Evolutionary conservation across 208 protist genomes (phyloP).

Genomic region (Tritrichomonas foetus): DNA sequence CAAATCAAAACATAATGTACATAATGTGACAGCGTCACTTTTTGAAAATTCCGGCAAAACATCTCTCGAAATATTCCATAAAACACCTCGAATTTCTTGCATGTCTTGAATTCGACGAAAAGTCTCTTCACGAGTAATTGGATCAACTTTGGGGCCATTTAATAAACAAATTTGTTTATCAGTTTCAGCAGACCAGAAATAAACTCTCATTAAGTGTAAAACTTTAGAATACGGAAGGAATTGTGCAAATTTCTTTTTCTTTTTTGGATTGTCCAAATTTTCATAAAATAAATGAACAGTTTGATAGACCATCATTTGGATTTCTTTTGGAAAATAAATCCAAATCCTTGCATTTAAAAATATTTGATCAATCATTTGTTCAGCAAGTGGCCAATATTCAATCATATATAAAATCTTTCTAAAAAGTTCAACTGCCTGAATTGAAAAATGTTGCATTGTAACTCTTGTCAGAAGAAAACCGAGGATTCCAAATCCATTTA

Average conservation of each 20-base stretch:
- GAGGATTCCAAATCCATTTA: neutral
- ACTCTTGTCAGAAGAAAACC: neutral
- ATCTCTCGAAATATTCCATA: neutral
- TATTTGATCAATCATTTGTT: neutral
- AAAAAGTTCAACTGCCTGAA: neutral
- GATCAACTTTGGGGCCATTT: neutral
- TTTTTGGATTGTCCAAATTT: neutral
- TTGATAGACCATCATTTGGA: neutral
- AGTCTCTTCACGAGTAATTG: neutral
- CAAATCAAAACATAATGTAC: neutral
- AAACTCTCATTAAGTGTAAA: neutral
- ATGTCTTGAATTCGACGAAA: neutral
- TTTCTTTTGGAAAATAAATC: neutral
- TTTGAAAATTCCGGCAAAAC: neutral
- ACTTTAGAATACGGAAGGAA: neutral
- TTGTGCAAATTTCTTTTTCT: neutral
- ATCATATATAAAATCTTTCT: neutral
- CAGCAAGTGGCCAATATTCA: neutral
- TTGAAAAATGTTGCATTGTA: neutral
- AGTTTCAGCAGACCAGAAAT: neutral
- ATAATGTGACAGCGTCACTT: neutral
- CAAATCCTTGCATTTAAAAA: slow-evolving; percentile 23
- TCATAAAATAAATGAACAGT: neutral
- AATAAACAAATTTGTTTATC: neutral
- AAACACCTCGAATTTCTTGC: neutral